Base-by-base conservation (phyloP, 352 stramenopile genomes). In the Phytopythium aichiense region DNA sequence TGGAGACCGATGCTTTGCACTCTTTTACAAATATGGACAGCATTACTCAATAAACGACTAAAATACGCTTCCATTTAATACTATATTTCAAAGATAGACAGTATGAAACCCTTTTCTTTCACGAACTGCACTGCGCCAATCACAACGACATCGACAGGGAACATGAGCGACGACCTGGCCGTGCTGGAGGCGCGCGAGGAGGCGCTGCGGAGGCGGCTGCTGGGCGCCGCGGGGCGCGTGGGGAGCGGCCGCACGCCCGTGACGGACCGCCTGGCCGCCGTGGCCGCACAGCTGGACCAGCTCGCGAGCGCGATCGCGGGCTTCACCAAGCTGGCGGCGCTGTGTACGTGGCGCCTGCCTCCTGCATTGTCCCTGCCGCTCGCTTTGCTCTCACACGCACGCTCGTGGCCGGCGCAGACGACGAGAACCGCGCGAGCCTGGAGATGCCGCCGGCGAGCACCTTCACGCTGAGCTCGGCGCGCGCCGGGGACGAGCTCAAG, bases 181-280 rank as follows among this genome's bases (percentile, higher is more conserved):
- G 35, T 87, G 25, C 70, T 89, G 40, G 80, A 89, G 63, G 71
- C 58, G 20, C 74, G 80, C 30, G 80, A 88, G 65, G 63, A 50
- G 2, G 60, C 62, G 31, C 72, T 89, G 37, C 76, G 71, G 25
- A 42, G 58, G 3, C 72, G 78, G 63, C 66, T 82, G 22, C 64
- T 82, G n/a, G 66, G 72, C 25, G 30, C 5, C 18, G 8, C 43
- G 7, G 33, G 16, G 23, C 54, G 35, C 0, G 64, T 7, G 50
- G 50, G 9, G 22, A 12, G 0, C 22, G 42, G 3, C 3, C 4
- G 31, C 11, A 13, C 38, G 3, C 2, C 31, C 2, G 58, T 80
- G 8, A 12, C 64, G 1, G 63, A 73, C 1, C 73, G 70, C 37
- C 50, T 80, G 18, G 56, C 25, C 22, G 62, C 38, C 2, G 51